A percentile compares a stretch with the other conserved stretches of the same genome.
phyloP scores from a whole-genome alignment of 169 alveolate species.

The Cryptosporidium meleagridis region DNA sequence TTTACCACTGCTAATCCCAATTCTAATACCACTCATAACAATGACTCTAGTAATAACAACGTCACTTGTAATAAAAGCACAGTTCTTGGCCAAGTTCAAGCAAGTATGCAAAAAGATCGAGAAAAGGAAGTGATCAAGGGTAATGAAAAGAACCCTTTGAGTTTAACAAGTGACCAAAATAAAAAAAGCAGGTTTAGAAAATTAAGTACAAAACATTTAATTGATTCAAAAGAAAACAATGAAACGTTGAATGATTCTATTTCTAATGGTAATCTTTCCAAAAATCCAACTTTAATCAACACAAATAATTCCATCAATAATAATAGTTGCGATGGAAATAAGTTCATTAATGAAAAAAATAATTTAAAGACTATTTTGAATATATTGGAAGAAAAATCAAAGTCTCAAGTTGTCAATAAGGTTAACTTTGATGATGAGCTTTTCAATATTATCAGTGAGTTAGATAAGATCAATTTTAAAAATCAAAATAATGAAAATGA shows the following conservation, averaged over 20 bases:
- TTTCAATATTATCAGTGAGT: slow-evolving; percentile 37
- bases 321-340: not conserved
- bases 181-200: not conserved
- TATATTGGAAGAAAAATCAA: slow-evolving; percentile 36
- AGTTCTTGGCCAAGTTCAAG: not conserved
- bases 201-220: too few species aligned
- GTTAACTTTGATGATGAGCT: slow-evolving; percentile 45
- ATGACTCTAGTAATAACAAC: too few species aligned
- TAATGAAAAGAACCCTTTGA: not conserved
- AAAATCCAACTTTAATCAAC: not conserved
- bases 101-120: not conserved
- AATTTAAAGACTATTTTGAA: slow-evolving; percentile 6
- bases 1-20: too few species aligned
- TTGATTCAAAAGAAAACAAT: not conserved
- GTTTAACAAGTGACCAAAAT: not conserved
- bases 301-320: not conserved
- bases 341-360: not conserved
- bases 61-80: not conserved
- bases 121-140: not conserved
- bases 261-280: not conserved
- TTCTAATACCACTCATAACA: too few species aligned
- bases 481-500: slow-evolving; percentile 5
- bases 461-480: slow-evolving; percentile 31
- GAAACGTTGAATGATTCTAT: not conserved
- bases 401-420: not conserved